Percentiles rank a stretch among this genome's conserved stretches.
phyloP scores from a whole-genome alignment of 768 basidiomycete species.

The Amanita inopinata region DNA sequence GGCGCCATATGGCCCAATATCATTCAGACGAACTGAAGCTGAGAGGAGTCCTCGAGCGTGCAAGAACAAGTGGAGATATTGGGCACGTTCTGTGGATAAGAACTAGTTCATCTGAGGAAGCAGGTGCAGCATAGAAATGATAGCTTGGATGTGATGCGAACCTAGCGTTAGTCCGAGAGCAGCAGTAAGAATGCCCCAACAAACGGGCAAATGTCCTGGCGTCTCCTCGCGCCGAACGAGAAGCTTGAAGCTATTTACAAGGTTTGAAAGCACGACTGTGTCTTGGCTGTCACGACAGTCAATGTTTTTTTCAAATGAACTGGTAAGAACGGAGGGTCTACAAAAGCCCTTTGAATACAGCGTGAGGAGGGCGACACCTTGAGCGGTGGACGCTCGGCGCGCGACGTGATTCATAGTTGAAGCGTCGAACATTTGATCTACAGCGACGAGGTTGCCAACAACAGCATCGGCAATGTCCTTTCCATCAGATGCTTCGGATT shows the following conservation, averaged over 20 bases:
- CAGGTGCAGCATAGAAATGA: not conserved
- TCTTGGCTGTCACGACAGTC: conserved; percentile 9
- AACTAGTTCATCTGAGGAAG: conserved; percentile 8
- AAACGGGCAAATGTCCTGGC: conserved; percentile 79
- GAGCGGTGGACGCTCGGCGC: conserved; percentile 77
- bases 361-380: conserved; percentile 88
- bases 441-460: conserved; percentile 33
- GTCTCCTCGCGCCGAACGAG: conserved; percentile 52
- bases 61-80: conserved; percentile 87
- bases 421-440: conserved; percentile 75
- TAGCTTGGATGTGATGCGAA: conserved; percentile 21
- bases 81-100: conserved; percentile 53
- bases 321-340: conserved; percentile 30
- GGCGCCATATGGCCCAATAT: conserved; percentile 85
- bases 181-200: conserved; percentile 82
- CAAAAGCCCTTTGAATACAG: conserved; percentile 80
- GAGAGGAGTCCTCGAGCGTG: conserved; percentile 86
- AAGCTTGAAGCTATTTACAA: conserved; percentile 54
- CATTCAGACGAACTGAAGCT: conserved; percentile 86
- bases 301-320: not conserved
- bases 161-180: conserved; percentile 67
- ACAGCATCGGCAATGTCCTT: conserved; percentile 13
- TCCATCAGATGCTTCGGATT: conserved; percentile 1
- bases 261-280: conserved; percentile 33
- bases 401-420: conserved; percentile 89